phyloP scores from a whole-genome alignment of 257 asterid genomes.

The Nicotiana knightiana region DNA sequence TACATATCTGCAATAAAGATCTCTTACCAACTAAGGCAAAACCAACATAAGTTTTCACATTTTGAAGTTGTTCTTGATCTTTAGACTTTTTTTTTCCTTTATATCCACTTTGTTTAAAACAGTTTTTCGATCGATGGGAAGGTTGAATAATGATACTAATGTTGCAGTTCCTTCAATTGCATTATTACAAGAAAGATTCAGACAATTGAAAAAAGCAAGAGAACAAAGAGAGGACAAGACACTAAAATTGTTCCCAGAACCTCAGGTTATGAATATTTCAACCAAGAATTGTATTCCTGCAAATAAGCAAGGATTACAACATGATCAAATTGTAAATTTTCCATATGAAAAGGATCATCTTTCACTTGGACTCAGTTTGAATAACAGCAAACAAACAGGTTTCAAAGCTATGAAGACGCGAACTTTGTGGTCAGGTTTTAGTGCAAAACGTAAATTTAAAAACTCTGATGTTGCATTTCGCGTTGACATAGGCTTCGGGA shows the following conservation, averaged over 20 bases:
- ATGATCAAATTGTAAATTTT: background rate
- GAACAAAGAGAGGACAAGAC: conserved; percentile 3
- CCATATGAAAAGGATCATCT: background rate
- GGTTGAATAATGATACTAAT: background rate
- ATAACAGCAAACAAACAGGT: background rate
- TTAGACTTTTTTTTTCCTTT: no score
- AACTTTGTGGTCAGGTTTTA: background rate
- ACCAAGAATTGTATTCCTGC: background rate
- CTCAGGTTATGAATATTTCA: background rate
- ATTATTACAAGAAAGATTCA: conserved; percentile 12
- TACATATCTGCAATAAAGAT: no score
- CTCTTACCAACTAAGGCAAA: background rate
- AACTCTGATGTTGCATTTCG: background rate
- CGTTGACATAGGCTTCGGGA: no score
- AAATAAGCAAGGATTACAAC: background rate
- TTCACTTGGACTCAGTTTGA: conserved; percentile 13
- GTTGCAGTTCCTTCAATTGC: conserved; percentile 9
- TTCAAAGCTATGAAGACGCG: background rate
- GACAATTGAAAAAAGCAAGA: conserved; percentile 7
- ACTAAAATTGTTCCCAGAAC: background rate
- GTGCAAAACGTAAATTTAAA: background rate
- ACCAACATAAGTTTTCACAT: background rate
- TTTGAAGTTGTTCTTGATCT: background rate
- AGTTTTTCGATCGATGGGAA: background rate
- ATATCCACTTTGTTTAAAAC: no score